Conservation (phyloP, 2,329 filamentous ascomycete species). For the Phialemoniopsis sp. region DNA sequence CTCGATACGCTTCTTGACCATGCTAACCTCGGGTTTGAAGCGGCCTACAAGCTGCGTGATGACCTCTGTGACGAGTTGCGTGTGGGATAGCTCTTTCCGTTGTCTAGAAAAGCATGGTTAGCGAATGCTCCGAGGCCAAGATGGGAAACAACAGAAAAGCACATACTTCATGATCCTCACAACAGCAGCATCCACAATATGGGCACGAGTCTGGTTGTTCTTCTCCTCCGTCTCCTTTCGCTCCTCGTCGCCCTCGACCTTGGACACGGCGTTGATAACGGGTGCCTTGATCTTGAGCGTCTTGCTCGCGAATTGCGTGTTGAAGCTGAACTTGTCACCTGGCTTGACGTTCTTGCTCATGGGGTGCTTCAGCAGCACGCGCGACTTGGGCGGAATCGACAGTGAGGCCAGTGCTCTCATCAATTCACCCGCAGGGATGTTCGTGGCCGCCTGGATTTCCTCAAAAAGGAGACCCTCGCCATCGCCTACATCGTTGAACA, state of each 20-base stretch:
- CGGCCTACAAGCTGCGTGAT: slow-evolving; percentile 63
- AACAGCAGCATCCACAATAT: slow-evolving; percentile 71
- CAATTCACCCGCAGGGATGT: slow-evolving; percentile 71
- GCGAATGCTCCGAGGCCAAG: slow-evolving; percentile 4
- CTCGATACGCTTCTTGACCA: slow-evolving; percentile 81
- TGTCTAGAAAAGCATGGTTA: slow-evolving; percentile 46
- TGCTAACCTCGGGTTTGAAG: slow-evolving; percentile 71
- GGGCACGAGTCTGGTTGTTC: slow-evolving; percentile 67
- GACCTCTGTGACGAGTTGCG: slow-evolving; percentile 67
- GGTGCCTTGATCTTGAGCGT: slow-evolving; percentile 86
- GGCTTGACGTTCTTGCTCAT: slow-evolving; percentile 72
- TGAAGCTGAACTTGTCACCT: slow-evolving; percentile 78
- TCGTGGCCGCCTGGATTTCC: slow-evolving; percentile 79
- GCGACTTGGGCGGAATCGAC: slow-evolving; percentile 77
- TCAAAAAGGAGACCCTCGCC: slow-evolving; percentile 55
- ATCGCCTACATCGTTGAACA: slow-evolving; percentile 76
- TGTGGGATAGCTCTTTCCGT: slow-evolving; percentile 67
- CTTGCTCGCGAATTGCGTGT: slow-evolving; percentile 75
- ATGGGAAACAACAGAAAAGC: not conserved
- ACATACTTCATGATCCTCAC: slow-evolving; percentile 84
- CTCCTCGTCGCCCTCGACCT: slow-evolving; percentile 72
- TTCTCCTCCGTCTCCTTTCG: slow-evolving; percentile 70
- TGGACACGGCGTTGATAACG: slow-evolving; percentile 75
- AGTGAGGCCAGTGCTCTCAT: slow-evolving; percentile 76
- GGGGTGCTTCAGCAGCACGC: slow-evolving; percentile 76